These are phyloP conservation scores for Lepiota subincarnata DNA, from an alignment of 768 basidiomycete genomes.

Conservation along the genomic window DNA sequence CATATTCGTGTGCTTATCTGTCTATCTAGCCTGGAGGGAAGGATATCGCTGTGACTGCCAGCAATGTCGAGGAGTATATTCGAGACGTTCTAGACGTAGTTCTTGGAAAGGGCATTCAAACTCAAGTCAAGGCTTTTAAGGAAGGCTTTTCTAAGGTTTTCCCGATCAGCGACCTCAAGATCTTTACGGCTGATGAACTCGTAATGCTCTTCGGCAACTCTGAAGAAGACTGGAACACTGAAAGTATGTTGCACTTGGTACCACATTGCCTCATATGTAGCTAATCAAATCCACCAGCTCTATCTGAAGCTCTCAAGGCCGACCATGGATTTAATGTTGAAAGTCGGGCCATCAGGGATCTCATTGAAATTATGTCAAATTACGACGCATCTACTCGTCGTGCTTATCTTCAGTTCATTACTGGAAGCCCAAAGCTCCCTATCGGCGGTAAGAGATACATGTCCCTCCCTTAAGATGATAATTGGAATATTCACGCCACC, in stretches of 20 bases:
- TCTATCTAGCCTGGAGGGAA: slow-evolving; percentile 65
- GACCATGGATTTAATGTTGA: slow-evolving; percentile 98
- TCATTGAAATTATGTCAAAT: slow-evolving; percentile 82
- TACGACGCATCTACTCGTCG: slow-evolving; percentile 74
- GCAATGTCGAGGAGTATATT: slow-evolving; percentile 89
- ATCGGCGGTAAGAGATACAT: slow-evolving; percentile 71
- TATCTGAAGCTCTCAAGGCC: slow-evolving; percentile 88
- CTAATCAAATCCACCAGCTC: slow-evolving; percentile 43
- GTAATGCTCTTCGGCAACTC: slow-evolving; percentile 93
- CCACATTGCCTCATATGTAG: slow-evolving; percentile 1
- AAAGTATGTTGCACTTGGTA: slow-evolving; percentile 55
- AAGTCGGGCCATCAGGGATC: slow-evolving; percentile 83
- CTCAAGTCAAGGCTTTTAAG: slow-evolving; percentile 87
- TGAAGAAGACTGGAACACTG: slow-evolving; percentile 95
- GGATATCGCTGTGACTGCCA: slow-evolving; percentile 75
- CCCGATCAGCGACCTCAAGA: slow-evolving; percentile 84
- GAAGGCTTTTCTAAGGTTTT: slow-evolving; percentile 97
- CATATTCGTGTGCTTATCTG: neutral
- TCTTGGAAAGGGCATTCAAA: slow-evolving; percentile 70
- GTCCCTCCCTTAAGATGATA: neutral
- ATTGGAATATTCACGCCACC: neutral
- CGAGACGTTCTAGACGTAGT: slow-evolving; percentile 84
- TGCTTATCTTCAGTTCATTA: slow-evolving; percentile 93
- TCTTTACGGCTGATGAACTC: slow-evolving; percentile 93
- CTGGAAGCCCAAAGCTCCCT: slow-evolving; percentile 93